Evolutionary conservation across 2,329 filamentous ascomycete genomes (phyloP).

Genomic region (Ilyonectria sp.): DNA sequence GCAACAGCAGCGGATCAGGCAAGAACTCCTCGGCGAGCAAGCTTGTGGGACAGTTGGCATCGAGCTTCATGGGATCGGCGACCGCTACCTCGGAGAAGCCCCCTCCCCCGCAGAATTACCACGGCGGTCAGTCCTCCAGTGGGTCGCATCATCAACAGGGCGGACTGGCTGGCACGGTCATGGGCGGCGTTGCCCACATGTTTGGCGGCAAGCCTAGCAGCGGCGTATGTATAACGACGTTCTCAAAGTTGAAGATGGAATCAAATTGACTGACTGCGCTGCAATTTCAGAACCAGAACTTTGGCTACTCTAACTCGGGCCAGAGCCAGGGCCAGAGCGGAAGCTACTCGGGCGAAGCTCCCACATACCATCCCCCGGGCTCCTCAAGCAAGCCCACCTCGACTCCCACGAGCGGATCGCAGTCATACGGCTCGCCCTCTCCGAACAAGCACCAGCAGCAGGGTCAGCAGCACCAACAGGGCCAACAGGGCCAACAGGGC

Average conservation of each 20-base stretch:
- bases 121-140: constrained; percentile 61
- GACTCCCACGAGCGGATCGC: constrained; percentile 45
- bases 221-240: constrained; percentile 47
- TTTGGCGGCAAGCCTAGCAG: constrained; percentile 63
- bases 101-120: constrained; percentile 62
- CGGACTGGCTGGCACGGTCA: constrained; percentile 67
- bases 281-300: constrained; percentile 65
- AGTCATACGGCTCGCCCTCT: constrained; percentile 47
- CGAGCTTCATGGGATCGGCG: constrained; percentile 67
- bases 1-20: constrained; percentile 52
- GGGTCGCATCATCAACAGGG: constrained; percentile 58
- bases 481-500: constrained; percentile 24
- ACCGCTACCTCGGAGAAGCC: constrained; percentile 59
- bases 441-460: constrained; percentile 49
- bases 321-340: constrained; percentile 61
- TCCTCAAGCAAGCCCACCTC: constrained; percentile 47
- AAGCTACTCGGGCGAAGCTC: constrained; percentile 74
- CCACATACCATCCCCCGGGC: constrained; percentile 60
- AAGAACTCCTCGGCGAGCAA: constrained; percentile 65
- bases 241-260: neutral
- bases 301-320: constrained; percentile 73
- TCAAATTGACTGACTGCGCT: constrained; percentile 31
- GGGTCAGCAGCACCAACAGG: constrained; percentile 43
- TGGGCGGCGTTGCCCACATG: constrained; percentile 70
- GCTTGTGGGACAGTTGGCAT: constrained; percentile 70